phyloP scores from a whole-genome alignment of 1,139 yeast genomes.

The Keqinozyma sinolaborantium region DNA sequence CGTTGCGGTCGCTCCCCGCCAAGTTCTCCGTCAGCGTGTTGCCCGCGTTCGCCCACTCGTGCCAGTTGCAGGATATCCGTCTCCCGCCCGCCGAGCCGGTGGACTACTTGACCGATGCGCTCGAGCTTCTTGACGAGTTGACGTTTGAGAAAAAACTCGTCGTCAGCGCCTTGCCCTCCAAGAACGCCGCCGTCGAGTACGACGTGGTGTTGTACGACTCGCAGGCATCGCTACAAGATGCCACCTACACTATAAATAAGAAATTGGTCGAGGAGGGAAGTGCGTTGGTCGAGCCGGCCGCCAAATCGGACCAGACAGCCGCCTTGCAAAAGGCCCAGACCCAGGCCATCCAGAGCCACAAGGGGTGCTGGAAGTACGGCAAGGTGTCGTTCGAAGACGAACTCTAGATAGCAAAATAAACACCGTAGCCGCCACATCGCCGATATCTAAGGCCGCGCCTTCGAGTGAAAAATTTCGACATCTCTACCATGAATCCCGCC shows the following conservation, averaged over 20 bases:
- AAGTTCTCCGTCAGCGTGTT: conserved; percentile 38
- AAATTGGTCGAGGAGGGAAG: conserved; percentile 62
- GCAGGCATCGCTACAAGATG: conserved; percentile 51
- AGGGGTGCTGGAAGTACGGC: conserved; percentile 83
- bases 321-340: conserved; percentile 41
- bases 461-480: conserved; percentile 3
- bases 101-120: conserved; percentile 59
- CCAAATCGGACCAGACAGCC: conserved; percentile 32
- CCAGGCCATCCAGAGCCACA: conserved; percentile 49
- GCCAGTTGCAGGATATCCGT: conserved; percentile 52
- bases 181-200: conserved; percentile 36
- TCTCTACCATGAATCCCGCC: conserved; percentile 70
- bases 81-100: conserved; percentile 60
- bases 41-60: conserved; percentile 59
- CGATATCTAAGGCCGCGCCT: too few relatives aligned
- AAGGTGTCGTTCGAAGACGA: conserved; percentile 66
- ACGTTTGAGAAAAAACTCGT: conserved; percentile 57
- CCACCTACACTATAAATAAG: conserved; percentile 61
- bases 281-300: conserved; percentile 54
- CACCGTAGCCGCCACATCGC: neutral
- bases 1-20: conserved; percentile 54
- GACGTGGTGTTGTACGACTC: conserved; percentile 62
- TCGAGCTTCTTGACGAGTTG: conserved; percentile 53
- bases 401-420: conserved; percentile 3
- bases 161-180: conserved; percentile 46